phyloP scores from a whole-genome alignment of 1,284 basidiomycete species.

The Fistulinella cinereoalba region DNA sequence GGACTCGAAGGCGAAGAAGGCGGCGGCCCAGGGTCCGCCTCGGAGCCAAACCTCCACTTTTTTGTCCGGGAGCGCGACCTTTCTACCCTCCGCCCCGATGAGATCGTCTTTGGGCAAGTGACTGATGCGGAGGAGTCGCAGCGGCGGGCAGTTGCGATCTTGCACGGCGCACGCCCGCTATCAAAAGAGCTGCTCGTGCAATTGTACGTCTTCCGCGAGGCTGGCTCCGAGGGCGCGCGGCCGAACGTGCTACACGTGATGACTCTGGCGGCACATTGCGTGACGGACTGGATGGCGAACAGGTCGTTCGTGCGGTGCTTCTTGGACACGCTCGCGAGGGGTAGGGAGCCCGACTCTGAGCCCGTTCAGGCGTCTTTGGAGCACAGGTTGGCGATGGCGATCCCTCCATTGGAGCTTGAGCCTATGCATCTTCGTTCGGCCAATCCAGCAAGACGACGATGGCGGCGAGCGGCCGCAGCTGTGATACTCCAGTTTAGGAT shows the following conservation, averaged over 20 bases:
- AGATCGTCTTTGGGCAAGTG: constrained; percentile 10
- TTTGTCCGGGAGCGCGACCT: constrained; percentile 16
- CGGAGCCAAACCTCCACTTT: constrained; percentile 13
- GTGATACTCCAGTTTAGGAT: constrained; percentile 38
- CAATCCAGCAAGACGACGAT: constrained; percentile 40
- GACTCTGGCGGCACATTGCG: constrained; percentile 14
- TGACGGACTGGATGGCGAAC: constrained; percentile 14
- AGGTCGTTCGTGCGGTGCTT: constrained; percentile 32
- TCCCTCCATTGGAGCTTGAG: constrained; percentile 38
- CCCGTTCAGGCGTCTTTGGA: constrained; percentile 27
- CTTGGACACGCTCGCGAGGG: constrained; percentile 41
- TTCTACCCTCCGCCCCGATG: constrained; percentile 3
- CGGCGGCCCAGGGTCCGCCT: not conserved
- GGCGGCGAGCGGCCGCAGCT: constrained; percentile 47
- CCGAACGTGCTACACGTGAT: constrained; percentile 18
- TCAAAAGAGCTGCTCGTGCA: constrained; percentile 19
- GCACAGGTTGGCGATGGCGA: constrained; percentile 41
- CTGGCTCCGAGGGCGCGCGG: not conserved
- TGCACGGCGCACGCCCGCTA: constrained; percentile 14
- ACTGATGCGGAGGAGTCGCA: constrained; percentile 1
- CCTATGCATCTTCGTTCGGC: constrained; percentile 31
- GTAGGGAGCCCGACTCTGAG: constrained; percentile 3
- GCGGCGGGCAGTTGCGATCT: not conserved
- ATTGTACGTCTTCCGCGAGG: constrained; percentile 8
- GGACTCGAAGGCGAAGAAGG: not conserved